A percentile compares a stretch with the other conserved stretches of the same genome.
These are phyloP conservation scores for Penicillium arizonense DNA, from an alignment of 495 filamentous ascomycete species.

Conservation along the genomic window DNA sequence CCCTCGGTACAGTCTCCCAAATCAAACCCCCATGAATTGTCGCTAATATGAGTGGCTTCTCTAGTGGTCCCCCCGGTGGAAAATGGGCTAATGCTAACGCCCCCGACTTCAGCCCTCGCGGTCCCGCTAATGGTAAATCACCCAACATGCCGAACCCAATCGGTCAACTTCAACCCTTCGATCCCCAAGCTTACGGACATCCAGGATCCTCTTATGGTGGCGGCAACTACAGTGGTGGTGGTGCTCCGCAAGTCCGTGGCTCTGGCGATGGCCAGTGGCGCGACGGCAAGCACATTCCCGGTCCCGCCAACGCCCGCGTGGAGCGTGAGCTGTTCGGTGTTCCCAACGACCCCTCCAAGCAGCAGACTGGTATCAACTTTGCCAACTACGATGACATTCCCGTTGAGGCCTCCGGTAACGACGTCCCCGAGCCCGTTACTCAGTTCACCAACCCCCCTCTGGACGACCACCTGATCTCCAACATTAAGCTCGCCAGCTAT, in stretches of 20 bases:
- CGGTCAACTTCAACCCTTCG: slow-evolving; percentile 47
- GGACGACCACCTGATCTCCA: slow-evolving; percentile 84
- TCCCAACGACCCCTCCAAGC: slow-evolving; percentile 89
- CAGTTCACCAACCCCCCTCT: slow-evolving; percentile 91
- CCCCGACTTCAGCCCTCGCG: slow-evolving; percentile 67
- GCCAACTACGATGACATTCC: slow-evolving; percentile 99
- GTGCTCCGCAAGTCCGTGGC: slow-evolving; percentile 56
- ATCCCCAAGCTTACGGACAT: slow-evolving; percentile 68
- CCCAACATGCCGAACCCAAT: slow-evolving; percentile 35
- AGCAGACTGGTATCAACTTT: slow-evolving; percentile 98
- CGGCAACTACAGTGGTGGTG: slow-evolving; percentile 46
- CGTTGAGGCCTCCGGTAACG: slow-evolving; percentile 91
- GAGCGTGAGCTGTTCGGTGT: slow-evolving; percentile 96
- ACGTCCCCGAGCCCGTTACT: slow-evolving; percentile 89
- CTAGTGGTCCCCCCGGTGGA: slow-evolving; percentile 49
- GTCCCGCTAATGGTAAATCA: slow-evolving; percentile 45
- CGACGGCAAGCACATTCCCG: slow-evolving; percentile 94
- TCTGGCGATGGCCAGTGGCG: slow-evolving; percentile 94
- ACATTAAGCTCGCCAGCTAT: slow-evolving; percentile 92
- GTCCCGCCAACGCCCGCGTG: slow-evolving; percentile 78
- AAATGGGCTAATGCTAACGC: slow-evolving; percentile 68
- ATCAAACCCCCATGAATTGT: background rate
- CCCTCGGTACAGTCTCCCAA: slow-evolving; percentile 35
- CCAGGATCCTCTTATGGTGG: slow-evolving; percentile 54
- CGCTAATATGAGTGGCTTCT: slow-evolving; percentile 9